Evolutionary conservation across 306 rosid species (phyloP), one percentile per base, ranked within the genome.

Genomic region (Macrotyloma uniflorum): DNA sequence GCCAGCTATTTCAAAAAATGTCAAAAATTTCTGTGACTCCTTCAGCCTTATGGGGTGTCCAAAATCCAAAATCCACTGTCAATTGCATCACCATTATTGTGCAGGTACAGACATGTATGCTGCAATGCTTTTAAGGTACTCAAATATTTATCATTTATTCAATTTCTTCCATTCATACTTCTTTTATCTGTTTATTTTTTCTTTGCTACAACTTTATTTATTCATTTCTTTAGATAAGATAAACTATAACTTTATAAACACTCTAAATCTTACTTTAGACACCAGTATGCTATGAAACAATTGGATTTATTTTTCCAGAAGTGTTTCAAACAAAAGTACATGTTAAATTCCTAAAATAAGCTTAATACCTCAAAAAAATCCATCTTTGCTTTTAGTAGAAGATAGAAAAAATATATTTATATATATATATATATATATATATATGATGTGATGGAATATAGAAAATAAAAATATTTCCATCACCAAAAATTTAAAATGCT

Each of bases 1-100:
- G 85, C 70, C 74, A 77, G 80, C 80, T 72, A 54, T 66, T 67
- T 67, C 1, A 6, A 75, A 46, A 80, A 36, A 71, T 57, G 82
- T 54, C 55, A 43, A 79, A n/a, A 11, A 23, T 71, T 53, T 35
- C 47, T 75, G 66, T 50, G 23, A 35, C 62, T 65, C 10, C 70
- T 61, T 71, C 40, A 30, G 78, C 77, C 10, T 50, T 35, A 47
- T 33, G 40, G 77, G 12, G 24, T 74, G 4, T 74, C 74, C 57
- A 50, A 50, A 82, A 61, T 22, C 74, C n/a, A 47, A 70, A 82
- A 38, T 82, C 75, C 67, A 7, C 46, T n/a, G 68, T 70, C 81
- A 61, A 70, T 5, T 50, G 75, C 47, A 67, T 12, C 20, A 81
- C 4, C 46, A 71, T 5, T 4, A 67, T 55, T 61, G 26, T 74